Conservation (phyloP, 495 filamentous ascomycete species). For the Neurospora tetraspora region DNA sequence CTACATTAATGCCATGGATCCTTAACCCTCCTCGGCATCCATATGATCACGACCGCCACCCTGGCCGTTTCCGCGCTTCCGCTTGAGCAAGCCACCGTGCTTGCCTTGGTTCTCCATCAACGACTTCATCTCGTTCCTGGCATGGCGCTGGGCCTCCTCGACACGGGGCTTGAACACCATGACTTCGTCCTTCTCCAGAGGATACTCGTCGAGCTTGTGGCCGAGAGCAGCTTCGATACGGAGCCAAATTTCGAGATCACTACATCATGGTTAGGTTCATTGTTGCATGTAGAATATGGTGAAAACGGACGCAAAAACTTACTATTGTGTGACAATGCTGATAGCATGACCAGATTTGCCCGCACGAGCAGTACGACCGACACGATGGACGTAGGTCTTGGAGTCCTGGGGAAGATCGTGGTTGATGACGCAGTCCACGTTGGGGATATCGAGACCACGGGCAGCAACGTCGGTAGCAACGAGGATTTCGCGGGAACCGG, state of each 20-base stretch:
- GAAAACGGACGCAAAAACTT: background rate
- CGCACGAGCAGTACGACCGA: conserved; percentile 86
- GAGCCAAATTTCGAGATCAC: conserved; percentile 74
- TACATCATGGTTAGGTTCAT: conserved; percentile 1
- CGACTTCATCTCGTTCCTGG: conserved; percentile 73
- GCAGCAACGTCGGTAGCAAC: conserved; percentile 96
- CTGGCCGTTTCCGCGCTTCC: conserved; percentile 30
- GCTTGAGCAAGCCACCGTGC: conserved; percentile 49
- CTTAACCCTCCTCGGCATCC: conserved; percentile 69
- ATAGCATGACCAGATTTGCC: conserved; percentile 80
- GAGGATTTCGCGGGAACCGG: conserved; percentile 65
- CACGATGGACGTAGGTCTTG: conserved; percentile 92
- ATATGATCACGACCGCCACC: conserved; percentile 49
- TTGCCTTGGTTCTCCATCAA: conserved; percentile 67
- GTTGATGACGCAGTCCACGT: conserved; percentile 83
- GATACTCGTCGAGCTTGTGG: conserved; percentile 60
- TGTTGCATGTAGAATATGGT: background rate
- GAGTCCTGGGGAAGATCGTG: conserved; percentile 72
- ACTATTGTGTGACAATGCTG: conserved; percentile 76
- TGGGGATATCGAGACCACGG: conserved; percentile 88
- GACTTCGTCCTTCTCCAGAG: conserved; percentile 66
- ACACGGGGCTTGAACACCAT: conserved; percentile 75
- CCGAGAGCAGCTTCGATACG: conserved; percentile 77
- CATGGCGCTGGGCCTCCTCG: conserved; percentile 73
- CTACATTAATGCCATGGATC: background rate